Evolutionary conservation across 2,329 filamentous ascomycete species (phyloP).

Genomic region (Fusarium bulbicola): DNA sequence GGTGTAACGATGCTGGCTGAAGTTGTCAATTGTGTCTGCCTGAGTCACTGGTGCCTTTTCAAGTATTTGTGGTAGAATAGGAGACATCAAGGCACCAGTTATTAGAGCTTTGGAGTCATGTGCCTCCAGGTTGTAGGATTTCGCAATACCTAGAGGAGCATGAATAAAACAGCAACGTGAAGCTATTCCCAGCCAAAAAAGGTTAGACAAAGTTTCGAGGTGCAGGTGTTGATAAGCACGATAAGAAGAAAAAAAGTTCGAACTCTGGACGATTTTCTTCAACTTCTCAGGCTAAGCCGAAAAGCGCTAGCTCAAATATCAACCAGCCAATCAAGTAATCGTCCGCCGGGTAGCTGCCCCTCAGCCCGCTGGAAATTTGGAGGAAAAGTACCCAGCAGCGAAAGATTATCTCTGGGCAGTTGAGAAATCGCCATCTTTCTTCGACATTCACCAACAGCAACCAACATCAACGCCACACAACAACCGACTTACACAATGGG

Average conservation of each 20-base stretch:
- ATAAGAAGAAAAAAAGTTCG: constrained; percentile 43
- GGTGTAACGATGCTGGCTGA: background rate
- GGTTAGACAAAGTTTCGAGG: background rate
- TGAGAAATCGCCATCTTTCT: constrained; percentile 36
- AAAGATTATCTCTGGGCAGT: constrained; percentile 25
- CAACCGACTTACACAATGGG: constrained; percentile 51
- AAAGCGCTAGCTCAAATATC: rapidly evolving
- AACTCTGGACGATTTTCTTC: constrained; percentile 35
- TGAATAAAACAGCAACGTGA: background rate
- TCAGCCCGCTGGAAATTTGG: constrained; percentile 41
- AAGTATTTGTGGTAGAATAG: background rate
- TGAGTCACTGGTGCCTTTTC: background rate
- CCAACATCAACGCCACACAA: background rate
- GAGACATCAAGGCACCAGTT: background rate
- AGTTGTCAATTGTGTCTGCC: background rate
- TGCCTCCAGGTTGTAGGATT: background rate
- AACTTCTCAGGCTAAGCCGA: background rate
- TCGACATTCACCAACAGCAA: constrained; percentile 6
- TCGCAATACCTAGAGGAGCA: background rate
- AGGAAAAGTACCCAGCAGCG: constrained; percentile 33
- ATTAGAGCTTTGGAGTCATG: background rate
- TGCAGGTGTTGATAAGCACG: constrained; percentile 29
- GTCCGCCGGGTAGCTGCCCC: constrained; percentile 35
- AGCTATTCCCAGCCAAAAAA: constrained; percentile 21
- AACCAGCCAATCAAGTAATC: constrained; percentile 21